Conservation (phyloP, 1,139 yeast species). For the Suhomyces coccinellae region DNA sequence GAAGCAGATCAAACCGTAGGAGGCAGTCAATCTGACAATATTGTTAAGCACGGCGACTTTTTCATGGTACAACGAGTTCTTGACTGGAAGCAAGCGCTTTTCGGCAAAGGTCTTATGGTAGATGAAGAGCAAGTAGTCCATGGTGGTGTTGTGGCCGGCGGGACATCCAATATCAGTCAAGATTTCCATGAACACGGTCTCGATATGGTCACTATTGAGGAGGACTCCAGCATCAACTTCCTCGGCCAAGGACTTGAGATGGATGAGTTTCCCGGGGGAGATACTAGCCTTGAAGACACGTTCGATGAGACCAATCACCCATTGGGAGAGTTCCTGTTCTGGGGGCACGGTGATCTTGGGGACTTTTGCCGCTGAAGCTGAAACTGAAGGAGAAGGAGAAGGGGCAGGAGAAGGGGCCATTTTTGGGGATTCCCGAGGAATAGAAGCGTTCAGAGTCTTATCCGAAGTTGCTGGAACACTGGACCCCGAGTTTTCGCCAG, state of each 20-base stretch:
- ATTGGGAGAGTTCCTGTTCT: constrained; percentile 27
- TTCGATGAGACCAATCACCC: constrained; percentile 36
- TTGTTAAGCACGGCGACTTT: constrained; percentile 48
- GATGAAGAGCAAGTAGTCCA: constrained; percentile 47
- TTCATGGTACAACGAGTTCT: constrained; percentile 36
- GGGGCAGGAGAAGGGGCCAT: not conserved
- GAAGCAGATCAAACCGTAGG: constrained; percentile 69
- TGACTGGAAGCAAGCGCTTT: constrained; percentile 44
- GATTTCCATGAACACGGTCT: constrained; percentile 54
- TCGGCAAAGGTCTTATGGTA: constrained; percentile 42
- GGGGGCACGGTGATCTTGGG: constrained; percentile 5
- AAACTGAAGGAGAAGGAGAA: not conserved
- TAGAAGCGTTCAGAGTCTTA: not conserved
- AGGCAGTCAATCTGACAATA: constrained; percentile 54
- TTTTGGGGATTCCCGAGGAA: not conserved
- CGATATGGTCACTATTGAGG: constrained; percentile 35
- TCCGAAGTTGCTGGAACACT: too few relatives aligned
- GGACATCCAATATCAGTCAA: constrained; percentile 54
- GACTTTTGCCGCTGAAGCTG: constrained; percentile 1
- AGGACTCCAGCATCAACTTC: constrained; percentile 32
- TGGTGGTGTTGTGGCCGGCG: constrained; percentile 29
- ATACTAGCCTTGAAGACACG: constrained; percentile 43
- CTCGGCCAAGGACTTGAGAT: constrained; percentile 38
- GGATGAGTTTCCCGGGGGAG: constrained; percentile 20
- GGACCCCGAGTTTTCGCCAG: too few relatives aligned